A percentile compares a stretch with the other conserved stretches of the same genome.
phyloP scores from a whole-genome alignment of 768 basidiomycete species.

The Hortiboletus campestris region DNA sequence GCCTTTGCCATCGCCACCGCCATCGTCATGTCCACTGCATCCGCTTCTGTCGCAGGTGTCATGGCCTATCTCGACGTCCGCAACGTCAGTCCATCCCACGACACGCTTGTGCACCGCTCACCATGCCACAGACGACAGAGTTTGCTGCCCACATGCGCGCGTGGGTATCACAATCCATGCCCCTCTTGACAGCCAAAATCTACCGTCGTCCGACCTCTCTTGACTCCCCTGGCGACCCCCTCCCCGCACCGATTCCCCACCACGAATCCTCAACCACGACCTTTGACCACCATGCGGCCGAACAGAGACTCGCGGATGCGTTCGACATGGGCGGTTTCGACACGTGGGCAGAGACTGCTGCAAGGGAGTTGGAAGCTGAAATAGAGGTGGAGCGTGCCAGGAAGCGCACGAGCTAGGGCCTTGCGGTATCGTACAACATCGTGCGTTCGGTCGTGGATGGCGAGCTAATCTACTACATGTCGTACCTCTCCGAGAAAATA shows the following conservation, averaged over 20 bases:
- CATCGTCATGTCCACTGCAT: constrained; percentile 49
- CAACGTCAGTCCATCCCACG: constrained; percentile 38
- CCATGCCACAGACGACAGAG: constrained; percentile 45
- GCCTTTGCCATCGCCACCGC: constrained; percentile 66
- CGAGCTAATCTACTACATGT: too few relatives aligned
- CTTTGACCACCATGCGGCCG: constrained; percentile 39
- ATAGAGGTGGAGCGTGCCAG: constrained; percentile 44
- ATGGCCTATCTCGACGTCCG: constrained; percentile 51
- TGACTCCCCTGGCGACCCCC: too few relatives aligned
- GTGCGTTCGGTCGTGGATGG: too few relatives aligned
- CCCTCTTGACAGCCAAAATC: constrained; percentile 49
- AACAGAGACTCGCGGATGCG: constrained; percentile 50
- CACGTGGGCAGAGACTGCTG: constrained; percentile 50
- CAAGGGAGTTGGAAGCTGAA: constrained; percentile 59
- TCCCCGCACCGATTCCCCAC: not conserved
- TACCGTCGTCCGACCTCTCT: constrained; percentile 40
- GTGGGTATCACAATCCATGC: constrained; percentile 44
- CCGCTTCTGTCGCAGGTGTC: constrained; percentile 45
- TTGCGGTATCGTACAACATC: too few relatives aligned
- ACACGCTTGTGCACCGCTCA: not conserved
- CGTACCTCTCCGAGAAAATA: too few relatives aligned
- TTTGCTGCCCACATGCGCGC: constrained; percentile 58
- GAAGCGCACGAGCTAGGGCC: not conserved
- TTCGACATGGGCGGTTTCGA: constrained; percentile 58
- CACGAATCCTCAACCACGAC: not conserved